Evolutionary conservation across 345 rosid species (phyloP).

Genomic region (Clarkia xantiana): DNA sequence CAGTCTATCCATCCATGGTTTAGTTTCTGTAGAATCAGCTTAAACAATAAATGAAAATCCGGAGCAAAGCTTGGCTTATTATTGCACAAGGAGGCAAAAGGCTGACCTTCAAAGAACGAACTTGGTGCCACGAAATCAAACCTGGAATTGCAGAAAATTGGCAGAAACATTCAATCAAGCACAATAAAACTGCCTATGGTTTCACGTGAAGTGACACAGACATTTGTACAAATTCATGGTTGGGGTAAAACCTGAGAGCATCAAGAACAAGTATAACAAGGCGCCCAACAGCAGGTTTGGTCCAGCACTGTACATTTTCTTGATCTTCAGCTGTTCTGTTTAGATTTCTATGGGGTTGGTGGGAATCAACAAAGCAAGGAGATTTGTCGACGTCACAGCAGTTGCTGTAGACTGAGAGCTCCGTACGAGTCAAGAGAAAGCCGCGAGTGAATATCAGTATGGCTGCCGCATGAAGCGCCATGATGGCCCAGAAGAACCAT

Average conservation of each 20-base stretch:
- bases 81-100: background rate
- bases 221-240: background rate
- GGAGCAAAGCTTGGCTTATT: background rate
- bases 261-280: conserved; percentile 66
- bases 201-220: background rate
- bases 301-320: conserved; percentile 35
- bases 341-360: background rate
- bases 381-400: conserved; percentile 55
- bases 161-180: background rate
- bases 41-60: background rate
- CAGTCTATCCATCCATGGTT: conserved; percentile 91
- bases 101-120: conserved; percentile 43
- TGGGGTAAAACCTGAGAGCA: conserved; percentile 42
- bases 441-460: conserved; percentile 66
- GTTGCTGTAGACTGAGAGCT: conserved; percentile 58
- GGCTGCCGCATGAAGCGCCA: conserved; percentile 38
- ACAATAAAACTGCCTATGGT: too few relatives aligned
- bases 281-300: conserved; percentile 53
- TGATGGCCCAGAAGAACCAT: conserved; percentile 21
- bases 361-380: conserved; percentile 32
- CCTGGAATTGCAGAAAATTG: conserved; percentile 19
- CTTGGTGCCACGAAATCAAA: conserved; percentile 80
- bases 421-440: conserved; percentile 83
- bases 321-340: conserved; percentile 6
- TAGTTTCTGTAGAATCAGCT: conserved; percentile 19